Evolutionary conservation across 441 rosid species (phyloP).

Genomic region (Macaranga tanarius): DNA sequence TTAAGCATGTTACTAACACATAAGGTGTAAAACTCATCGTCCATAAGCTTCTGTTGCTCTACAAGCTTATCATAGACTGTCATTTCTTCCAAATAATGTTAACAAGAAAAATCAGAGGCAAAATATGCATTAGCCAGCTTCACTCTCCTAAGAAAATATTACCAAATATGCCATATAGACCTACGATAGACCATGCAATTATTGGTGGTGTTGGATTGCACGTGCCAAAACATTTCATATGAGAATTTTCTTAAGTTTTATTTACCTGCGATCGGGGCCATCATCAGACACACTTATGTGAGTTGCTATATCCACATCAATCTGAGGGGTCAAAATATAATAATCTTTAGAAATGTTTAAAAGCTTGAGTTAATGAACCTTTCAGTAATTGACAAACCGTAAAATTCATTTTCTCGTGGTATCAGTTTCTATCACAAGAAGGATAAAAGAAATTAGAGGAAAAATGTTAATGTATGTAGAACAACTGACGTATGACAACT

Average conservation of each 20-base stretch:
- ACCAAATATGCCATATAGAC: neutral
- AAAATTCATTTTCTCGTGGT: neutral
- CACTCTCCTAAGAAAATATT: neutral
- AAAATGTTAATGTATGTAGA: neutral
- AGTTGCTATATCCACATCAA: slow-evolving; percentile 96
- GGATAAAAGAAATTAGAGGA: slow-evolving; percentile 3
- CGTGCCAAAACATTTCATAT: slow-evolving; percentile 2
- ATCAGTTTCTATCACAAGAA: slow-evolving; percentile 7
- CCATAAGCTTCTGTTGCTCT: neutral
- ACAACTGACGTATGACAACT: neutral
- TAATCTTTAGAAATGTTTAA: slow-evolving; percentile 16
- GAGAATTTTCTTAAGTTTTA: slow-evolving; percentile 10
- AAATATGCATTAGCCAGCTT: neutral
- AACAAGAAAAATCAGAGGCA: too few relatives aligned
- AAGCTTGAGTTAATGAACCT: slow-evolving; percentile 2
- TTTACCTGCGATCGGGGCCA: slow-evolving; percentile 79
- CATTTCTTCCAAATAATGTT: neutral
- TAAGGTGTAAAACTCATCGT: neutral
- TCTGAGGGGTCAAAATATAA: slow-evolving; percentile 43
- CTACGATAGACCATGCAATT: neutral
- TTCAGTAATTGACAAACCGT: slow-evolving; percentile 5
- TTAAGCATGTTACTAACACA: neutral
- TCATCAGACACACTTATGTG: slow-evolving; percentile 62
- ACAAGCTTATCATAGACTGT: neutral
- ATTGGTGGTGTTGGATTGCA: neutral